phyloP scores from a whole-genome alignment of 805 yeast species.

The Starmerella potacharoeniae region DNA sequence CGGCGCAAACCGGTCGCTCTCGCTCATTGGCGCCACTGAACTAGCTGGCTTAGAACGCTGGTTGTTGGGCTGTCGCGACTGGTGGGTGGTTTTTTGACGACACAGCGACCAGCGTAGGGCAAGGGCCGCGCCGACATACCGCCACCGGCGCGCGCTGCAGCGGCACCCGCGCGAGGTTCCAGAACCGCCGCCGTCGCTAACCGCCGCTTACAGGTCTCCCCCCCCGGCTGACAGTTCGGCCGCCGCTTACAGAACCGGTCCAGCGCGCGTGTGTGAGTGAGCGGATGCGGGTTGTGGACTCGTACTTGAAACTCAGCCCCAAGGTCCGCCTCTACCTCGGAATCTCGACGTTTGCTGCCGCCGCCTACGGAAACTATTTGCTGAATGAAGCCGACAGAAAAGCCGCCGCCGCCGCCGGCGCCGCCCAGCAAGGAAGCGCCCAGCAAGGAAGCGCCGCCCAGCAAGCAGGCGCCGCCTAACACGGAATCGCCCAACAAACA shows the following conservation, averaged over 20 bases:
- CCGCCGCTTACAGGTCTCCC: neutral
- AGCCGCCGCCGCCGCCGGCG: conserved; percentile 12
- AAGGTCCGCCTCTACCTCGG: conserved; percentile 20
- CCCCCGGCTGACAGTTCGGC: neutral
- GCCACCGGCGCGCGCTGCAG: neutral
- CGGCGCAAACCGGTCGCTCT: conserved; percentile 38
- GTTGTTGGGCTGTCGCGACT: neutral
- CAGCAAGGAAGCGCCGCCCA: neutral
- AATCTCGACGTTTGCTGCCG: conserved; percentile 17
- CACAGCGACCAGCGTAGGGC: neutral
- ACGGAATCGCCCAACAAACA: no score
- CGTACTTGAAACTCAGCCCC: conserved; percentile 18
- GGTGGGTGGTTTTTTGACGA: neutral
- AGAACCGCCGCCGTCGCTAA: neutral
- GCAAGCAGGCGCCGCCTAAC: neutral
- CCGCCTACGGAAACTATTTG: conserved; percentile 20
- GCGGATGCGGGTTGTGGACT: conserved; percentile 15
- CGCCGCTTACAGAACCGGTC: no score
- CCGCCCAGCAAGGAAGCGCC: neutral
- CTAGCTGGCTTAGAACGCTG: neutral
- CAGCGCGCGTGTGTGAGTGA: neutral
- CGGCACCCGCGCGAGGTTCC: neutral
- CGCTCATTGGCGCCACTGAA: conserved; percentile 12
- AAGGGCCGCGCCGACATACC: neutral
- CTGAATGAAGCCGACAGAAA: conserved; percentile 18